Percentiles rank a stretch among this genome's conserved stretches.
These are phyloP conservation scores for Metschnikowia baotianmanensis DNA, from an alignment of 805 yeast species.

Conservation along the genomic window DNA sequence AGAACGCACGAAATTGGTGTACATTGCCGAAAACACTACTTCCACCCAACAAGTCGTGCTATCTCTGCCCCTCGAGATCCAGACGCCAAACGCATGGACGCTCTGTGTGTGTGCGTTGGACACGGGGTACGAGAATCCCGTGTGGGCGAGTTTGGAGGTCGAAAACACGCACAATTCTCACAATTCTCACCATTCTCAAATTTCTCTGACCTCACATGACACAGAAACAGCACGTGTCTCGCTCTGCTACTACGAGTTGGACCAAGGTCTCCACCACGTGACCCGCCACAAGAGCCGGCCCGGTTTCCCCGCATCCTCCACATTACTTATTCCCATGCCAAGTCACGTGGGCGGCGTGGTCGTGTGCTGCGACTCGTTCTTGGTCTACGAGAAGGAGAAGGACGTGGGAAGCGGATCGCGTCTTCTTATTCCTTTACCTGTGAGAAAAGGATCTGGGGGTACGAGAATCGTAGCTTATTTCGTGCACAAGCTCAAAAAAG, in stretches of 20 bases:
- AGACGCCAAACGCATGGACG: constrained; percentile 49
- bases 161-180: constrained; percentile 42
- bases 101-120: constrained; percentile 60
- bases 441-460: constrained; percentile 27
- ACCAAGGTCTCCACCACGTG: constrained; percentile 80
- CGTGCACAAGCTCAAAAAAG: constrained; percentile 61
- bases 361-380: constrained; percentile 54
- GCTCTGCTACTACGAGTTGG: constrained; percentile 75
- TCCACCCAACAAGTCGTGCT: constrained; percentile 45
- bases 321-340: constrained; percentile 64
- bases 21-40: constrained; percentile 49
- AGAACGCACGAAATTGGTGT: constrained; percentile 72
- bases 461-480: constrained; percentile 51
- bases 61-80: constrained; percentile 74
- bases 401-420: constrained; percentile 23
- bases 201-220: too few relatives aligned
- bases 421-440: constrained; percentile 54
- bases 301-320: constrained; percentile 36
- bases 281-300: constrained; percentile 38
- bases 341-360: constrained; percentile 69
- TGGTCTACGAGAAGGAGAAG: constrained; percentile 55
- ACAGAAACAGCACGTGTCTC: constrained; percentile 14
- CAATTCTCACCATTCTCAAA: constrained; percentile 3
- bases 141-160: constrained; percentile 77
- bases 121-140: constrained; percentile 77